Base-by-base conservation (phyloP, 805 yeast species). In the Wickerhamomyces pijperi region DNA sequence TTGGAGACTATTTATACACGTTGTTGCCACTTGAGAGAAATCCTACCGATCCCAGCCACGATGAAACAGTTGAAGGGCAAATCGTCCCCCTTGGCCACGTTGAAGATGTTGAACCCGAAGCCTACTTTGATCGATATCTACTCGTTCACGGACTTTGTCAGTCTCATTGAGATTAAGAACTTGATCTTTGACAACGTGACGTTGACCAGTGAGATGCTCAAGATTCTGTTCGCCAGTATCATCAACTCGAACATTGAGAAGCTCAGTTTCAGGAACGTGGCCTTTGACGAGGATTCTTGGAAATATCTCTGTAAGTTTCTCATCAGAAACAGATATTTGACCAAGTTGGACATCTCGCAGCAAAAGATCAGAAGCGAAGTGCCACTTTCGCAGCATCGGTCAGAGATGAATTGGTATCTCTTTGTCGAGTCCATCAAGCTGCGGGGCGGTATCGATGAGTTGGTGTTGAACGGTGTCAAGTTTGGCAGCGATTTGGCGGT, bases 21-120 rank as follows among this genome's bases (percentile, higher is more conserved):
- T 46, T 90, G 97, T 58, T 88, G 97, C 56, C 97, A 88, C 58
- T 64, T 88, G 42, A 67, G 97, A 40, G 97, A 88, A 52, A 88
- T 88, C 41, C 58, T 88, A 44, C 97, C 97, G 2, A 88, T 88
- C 37, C 90, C 95, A 3, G 90, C 94, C 3, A 86, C 90, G 6
- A 54, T 84, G 48, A 81, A 82, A 51, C 95, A 85, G 54, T 71
- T 86, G 42, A 78, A 77, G 51, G 85, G 82, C 18, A 77, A 86
- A 21, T 70, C 78, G 35, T 78, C 83, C 1, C 94, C 95, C 4
- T 58, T 88, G 19, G 77, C 84, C 5, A 55, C 74, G 3, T 56
- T 88, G 41, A 85, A 81, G 50, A 64, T 90, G 42, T 64, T 83
- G 50, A 88, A 88, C 53, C 94, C 95, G n/a, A 68, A 76, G 38